Conservation (phyloP, 1,139 yeast species). For the Zygoascus hellenicus region DNA sequence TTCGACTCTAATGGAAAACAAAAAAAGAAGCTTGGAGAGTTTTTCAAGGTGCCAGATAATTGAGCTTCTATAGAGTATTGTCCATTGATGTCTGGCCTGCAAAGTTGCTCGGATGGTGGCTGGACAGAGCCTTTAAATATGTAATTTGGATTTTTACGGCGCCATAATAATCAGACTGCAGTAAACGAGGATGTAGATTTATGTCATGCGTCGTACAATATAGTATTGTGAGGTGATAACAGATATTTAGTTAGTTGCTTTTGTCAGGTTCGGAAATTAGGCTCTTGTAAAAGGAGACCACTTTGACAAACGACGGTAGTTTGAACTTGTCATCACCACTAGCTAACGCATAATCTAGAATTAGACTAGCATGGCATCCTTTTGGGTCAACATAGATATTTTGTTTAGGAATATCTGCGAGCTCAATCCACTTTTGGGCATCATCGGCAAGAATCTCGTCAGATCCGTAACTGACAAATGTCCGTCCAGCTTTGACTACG, state of each 20-base stretch:
- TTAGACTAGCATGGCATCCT: background rate
- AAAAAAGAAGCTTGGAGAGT: slow-evolving; percentile 5
- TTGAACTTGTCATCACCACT: background rate
- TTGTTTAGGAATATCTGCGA: background rate
- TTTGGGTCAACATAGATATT: background rate
- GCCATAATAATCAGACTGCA: no score
- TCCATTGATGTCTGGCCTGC: no score
- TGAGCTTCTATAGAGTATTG: no score
- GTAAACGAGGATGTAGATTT: no score
- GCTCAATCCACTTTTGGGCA: background rate
- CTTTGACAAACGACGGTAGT: background rate
- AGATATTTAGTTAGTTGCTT: no score
- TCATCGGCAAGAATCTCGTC: background rate
- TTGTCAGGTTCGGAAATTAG: background rate
- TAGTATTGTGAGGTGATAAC: no score
- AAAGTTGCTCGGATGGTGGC: no score
- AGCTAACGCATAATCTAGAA: background rate
- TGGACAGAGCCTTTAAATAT: no score
- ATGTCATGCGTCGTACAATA: no score
- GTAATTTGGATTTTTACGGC: no score
- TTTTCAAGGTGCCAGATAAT: no score
- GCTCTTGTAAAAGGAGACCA: no score
- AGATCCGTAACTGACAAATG: background rate
- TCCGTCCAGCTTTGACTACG: background rate
- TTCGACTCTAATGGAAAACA: slow-evolving; percentile 30